Evolutionary conservation across 2,329 filamentous ascomycete species (phyloP), one percentile per base, ranked within the genome.

Genomic region (Alternaria sp.): DNA sequence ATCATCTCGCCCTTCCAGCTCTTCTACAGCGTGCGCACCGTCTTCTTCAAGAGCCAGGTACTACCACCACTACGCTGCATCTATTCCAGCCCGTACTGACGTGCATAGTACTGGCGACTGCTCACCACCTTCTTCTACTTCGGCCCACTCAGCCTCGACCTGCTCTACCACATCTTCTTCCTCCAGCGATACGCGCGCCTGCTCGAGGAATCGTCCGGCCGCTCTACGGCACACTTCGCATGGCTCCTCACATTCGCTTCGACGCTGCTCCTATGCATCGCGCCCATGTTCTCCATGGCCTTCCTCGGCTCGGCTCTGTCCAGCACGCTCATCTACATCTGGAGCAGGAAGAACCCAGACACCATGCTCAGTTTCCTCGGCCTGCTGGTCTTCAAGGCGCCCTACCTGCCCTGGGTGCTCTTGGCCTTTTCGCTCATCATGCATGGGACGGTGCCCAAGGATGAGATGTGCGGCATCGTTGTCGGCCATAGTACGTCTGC

Each of bases 161-260:
- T 99, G 44, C 86, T 98, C 71, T 98, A 97, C 85, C 95, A 98
- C 80, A 92, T 98, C 79, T 99, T 97, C 87, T 99, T 99, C 83
- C 90, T 97, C 61, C 94, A 97, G 79, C 91, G 96, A 61, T 99
- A 99, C 81, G 94, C 95, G 7, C 91, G 96, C 54, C 91, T 98
- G 46, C 88, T 99, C 50, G 96, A 99, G 82, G 95, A 98, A 81
- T 93, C 93, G 0, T 93, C 93, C n/a, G 93, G 93, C 44, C 89
- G 92, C 46, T 96, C 93, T 5, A 92, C 95, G 1, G 96, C 96
- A 4, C 91, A 96, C 76, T 99, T 97, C 83, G 93, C 93, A 6
- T 99, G 95, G 94, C 86, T 99, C 17, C 86, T 99, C 2, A 84
- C 96, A 56, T 98, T 97, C 79, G 90, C 93, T 61, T 93, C 90